A percentile compares a stretch with the other conserved stretches of the same genome.
These are phyloP conservation scores for Hippophae rhamnoides DNA, from an alignment of 306 rosid species.

Conservation along the genomic window DNA sequence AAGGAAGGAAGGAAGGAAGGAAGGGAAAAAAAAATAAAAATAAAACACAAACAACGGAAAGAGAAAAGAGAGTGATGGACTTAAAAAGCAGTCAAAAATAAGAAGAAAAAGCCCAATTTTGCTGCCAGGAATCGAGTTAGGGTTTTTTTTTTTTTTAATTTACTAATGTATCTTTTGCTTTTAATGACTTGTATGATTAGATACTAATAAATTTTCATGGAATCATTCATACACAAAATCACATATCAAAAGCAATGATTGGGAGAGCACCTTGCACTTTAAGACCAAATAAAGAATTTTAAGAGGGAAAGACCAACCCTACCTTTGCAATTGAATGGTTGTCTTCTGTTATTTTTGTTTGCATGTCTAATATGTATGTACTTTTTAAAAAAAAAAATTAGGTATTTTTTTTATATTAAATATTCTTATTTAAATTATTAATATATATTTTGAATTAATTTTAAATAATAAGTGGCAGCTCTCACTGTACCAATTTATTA, in stretches of 20 bases:
- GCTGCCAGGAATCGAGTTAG: constrained; percentile 52
- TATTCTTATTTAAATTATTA: no score
- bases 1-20: constrained; percentile 25
- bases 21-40: constrained; percentile 12
- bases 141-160: constrained; percentile 16
- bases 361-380: no score
- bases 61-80: neutral
- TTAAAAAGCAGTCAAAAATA: constrained; percentile 72
- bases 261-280: constrained; percentile 51
- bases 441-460: no score
- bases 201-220: constrained; percentile 40
- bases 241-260: constrained; percentile 73
- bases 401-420: no score
- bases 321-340: no score
- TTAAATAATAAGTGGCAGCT: no score
- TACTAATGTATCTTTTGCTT: constrained; percentile 26
- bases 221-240: constrained; percentile 63
- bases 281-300: constrained; percentile 39
- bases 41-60: constrained; percentile 4
- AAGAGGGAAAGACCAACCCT: constrained; percentile 12
- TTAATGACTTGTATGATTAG: constrained; percentile 84
- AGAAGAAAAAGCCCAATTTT: constrained; percentile 40
- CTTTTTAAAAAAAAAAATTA: no score
- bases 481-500: no score
- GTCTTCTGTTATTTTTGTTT: no score